Base-by-base conservation (phyloP, 2,329 filamentous ascomycete genomes). In the Lachnellula occidentalis region DNA sequence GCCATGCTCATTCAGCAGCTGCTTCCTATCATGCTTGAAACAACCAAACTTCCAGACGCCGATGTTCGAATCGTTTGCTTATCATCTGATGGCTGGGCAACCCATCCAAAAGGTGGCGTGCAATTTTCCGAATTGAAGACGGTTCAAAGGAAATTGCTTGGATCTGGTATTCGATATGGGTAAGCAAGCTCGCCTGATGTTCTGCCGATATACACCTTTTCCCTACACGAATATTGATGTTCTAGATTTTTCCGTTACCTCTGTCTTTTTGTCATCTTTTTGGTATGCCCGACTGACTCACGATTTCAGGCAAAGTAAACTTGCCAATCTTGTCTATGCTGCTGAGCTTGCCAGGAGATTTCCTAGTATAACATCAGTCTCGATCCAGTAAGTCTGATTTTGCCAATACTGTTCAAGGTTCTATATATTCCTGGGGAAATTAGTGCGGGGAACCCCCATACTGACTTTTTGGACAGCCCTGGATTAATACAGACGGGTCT, bases 271-370 rank as follows among this genome's bases (percentile, higher is more conserved):
- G 15, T 39, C 36, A 5, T 39, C 15, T 39, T 17, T 39, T 15
- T 7, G 7, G 36, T 42, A 14, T 50, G 12, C n/a, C 17, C 27
- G 2, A 24, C 37, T 42, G 14, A 41, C 14, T 15, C n/a, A 34
- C 6, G n/a, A 43, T 24, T 42, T 4, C 58, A 76, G 73, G 0
- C 73, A 77, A 56, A 72, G 70, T 54, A 80, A 79, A 63, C 63
- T 79, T 4, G 77, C 78, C 0, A 75, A 78, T 58, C 58, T 78
- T 4, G 63, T 78, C 2, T 76, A 74, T 60, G 69, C 73, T 4
- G 62, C 65, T 6, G 70, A 75, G 51, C 59, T 79, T 8, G 71
- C 74, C 4, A 58, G 64, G 36, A 69, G 67, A 3, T 72, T 75
- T 51, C 71, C 74, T 0, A 55, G 58, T 15, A 68, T 77, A 27